Evolutionary conservation across 225 moss, liverwort and hornwort genomes (phyloP), one percentile per base, ranked within the genome.

Genomic region (Rhytidiadelphus loreus): DNA sequence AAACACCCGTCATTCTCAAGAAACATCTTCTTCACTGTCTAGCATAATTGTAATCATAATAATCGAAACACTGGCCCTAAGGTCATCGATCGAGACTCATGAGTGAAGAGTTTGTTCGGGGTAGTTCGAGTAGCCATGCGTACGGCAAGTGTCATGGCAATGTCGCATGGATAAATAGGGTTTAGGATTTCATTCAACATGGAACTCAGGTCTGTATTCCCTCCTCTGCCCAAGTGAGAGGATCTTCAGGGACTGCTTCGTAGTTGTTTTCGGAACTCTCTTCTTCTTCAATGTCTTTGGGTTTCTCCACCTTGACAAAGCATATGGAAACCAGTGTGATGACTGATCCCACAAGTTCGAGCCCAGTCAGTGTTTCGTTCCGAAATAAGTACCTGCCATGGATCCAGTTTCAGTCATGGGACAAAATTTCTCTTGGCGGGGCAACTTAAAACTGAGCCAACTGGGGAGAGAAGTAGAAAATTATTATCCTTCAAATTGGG

Each of bases 241-340:
- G 87, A 26, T 91, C 87, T 44, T 69, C 87, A 20, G 89, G 87
- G 81, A 91, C 52, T 15, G 83, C 39, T 84, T 87, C 75, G 63
- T 91, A 91, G 28, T 83, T 80, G 33, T 46, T 37, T 37, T 53
- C 66, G 59, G 39, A 22, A 39, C 65, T 3, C 28, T 72, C 85
- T 46, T 46, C 72, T 29, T 12, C 24, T 46, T 72, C 72, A 11
- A 17, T 71, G 23, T 43, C 44, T 16, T 10, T 23, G 33, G 81
- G 89, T 63, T 91, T 91, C 87, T 91, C 82, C 56, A 91, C 91
- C 69, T 87, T 91, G 39, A 91, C 89, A 68, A 91, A 91, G 74
- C 80, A 87, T 15, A 91, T 89, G 89, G 89, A 84, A 46, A 87
- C 25, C 19, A 91, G 81, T 5, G 81, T 87, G 85, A 91, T 91